Conservation (phyloP, 345 rosid genomes). For the Dimocarpus longan region DNA sequence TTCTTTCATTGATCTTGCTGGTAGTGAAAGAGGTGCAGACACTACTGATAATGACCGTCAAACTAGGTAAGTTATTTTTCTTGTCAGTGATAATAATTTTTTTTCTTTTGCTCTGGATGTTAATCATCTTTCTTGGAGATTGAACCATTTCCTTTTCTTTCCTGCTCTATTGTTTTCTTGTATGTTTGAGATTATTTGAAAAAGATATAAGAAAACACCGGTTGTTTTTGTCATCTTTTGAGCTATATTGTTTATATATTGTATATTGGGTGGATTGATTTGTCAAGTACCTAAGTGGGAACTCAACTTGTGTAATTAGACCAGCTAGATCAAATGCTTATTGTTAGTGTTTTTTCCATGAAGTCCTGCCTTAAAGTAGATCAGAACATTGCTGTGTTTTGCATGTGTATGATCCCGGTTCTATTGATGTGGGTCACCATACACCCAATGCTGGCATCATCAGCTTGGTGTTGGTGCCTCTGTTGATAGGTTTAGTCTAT, state of each 20-base stretch:
- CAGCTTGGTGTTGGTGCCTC: not conserved
- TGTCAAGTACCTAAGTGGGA: not conserved
- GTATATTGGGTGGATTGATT: not conserved
- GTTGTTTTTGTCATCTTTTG: not conserved
- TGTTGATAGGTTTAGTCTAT: not conserved
- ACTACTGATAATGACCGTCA: slow-evolving; percentile 99
- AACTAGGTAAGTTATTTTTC: slow-evolving; percentile 59
- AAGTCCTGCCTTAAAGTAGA: not conserved
- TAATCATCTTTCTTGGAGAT: not conserved
- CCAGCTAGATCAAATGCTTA: not conserved
- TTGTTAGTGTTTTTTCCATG: not conserved
- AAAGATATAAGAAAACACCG: not conserved
- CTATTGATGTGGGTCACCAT: not conserved
- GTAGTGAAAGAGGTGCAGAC: slow-evolving; percentile 99
- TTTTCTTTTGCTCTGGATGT: not conserved
- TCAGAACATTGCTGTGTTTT: not conserved
- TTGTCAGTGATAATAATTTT: not conserved
- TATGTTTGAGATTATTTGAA: not conserved
- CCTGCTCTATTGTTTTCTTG: not conserved
- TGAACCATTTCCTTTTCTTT: not conserved
- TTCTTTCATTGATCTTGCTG: slow-evolving; percentile 99
- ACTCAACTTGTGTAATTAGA: not conserved
- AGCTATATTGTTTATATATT: not conserved
- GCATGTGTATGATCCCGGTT: not conserved
- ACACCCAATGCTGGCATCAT: not conserved